Evolutionary conservation across 768 basidiomycete genomes (phyloP), one percentile per base, ranked within the genome.

Genomic region (Suillus subaureus): DNA sequence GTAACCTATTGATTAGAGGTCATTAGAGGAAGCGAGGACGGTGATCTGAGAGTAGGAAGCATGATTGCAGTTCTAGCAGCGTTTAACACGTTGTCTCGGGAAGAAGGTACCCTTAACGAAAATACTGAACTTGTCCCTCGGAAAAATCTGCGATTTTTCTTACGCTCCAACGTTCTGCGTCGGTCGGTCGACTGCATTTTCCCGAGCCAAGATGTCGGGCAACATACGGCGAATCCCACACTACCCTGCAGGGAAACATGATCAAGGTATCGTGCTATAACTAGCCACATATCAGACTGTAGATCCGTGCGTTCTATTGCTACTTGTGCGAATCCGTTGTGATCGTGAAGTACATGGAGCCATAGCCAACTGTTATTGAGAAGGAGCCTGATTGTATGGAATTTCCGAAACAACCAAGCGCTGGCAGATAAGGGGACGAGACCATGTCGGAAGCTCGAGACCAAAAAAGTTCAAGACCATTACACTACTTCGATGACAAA

Each of bases 141-240:
- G 23, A 35, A 56, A 11, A 35, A n/a, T n/a, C 12, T 9, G 35
- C 56, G 7, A 35, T 23, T 23, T 16, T 4, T n/a, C 13, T 56
- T 15, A 6, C n/a, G 21, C 12, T n/a, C 33, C 33, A 35, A n/a
- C 26, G 51, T 52, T 31, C 52, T 21, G 11, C 31, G 33, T 55
- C 18, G 11, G 35, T n/a, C 21, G 21, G 5, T 21, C 37, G 15
- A 16, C 56, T 57, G 39, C 39, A 23, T 40, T 21, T 28, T 28
- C 9, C 57, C 57, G 39, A 60, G 57, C 57, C 57, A 16, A 58
- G 23, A 40, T 18, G 39, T 58, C 57, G 39, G 56, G 16, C 26
- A 9, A 58, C 15, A 26, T 26, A 58, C 26, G 18, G 26, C 26
- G 39, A 28, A 18, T n/a, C 8, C 21, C n/a, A 0, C 45, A 23